Evolutionary conservation across 1,139 yeast species (phyloP).

Genomic region (Casaregolazyma suthepensis): DNA sequence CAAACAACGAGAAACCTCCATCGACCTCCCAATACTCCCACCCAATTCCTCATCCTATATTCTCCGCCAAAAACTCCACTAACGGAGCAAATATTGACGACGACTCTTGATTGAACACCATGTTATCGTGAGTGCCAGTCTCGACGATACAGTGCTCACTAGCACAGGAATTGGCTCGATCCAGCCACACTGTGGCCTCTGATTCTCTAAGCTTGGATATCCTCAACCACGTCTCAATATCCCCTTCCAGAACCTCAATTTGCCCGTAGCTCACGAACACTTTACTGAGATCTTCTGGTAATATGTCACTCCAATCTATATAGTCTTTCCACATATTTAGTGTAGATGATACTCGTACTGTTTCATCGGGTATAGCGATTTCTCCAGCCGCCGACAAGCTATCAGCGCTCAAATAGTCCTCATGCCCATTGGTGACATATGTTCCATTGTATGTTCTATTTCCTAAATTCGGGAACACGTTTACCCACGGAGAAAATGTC

Average conservation of each 20-base stretch:
- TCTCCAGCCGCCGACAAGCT: not conserved
- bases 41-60: not conserved
- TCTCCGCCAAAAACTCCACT: not conserved
- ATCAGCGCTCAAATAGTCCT: not conserved
- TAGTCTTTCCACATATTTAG: not conserved
- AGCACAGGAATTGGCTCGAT: not conserved
- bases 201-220: not conserved
- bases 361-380: not conserved
- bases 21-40: too few species aligned
- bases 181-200: not conserved
- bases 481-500: not conserved
- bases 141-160: not conserved
- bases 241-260: not conserved
- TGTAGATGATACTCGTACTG: not conserved
- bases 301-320: not conserved
- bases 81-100: not conserved
- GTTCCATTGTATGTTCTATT: not conserved
- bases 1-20: conserved; percentile 22
- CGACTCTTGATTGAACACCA: not conserved
- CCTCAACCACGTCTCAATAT: not conserved
- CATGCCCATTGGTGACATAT: not conserved
- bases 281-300: not conserved
- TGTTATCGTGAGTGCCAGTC: not conserved
- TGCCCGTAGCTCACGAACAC: not conserved
- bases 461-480: not conserved